These are phyloP conservation scores for Coemansia sp. DNA, from an alignment of 192 early-diverging fungal species.

Conservation along the genomic window DNA sequence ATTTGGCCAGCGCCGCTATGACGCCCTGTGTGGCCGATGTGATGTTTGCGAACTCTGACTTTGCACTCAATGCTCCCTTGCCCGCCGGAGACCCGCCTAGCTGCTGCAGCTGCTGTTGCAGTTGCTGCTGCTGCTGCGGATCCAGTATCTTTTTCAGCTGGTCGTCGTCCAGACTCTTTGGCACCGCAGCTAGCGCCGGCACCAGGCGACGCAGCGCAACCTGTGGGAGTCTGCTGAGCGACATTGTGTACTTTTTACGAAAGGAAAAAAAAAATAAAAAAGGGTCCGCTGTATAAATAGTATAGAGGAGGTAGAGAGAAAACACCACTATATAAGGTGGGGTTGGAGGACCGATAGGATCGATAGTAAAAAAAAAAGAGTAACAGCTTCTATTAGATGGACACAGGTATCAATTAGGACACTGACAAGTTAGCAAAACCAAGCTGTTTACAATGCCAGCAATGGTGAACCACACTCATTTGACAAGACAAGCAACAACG, in stretches of 20 bases:
- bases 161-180: conserved; percentile 56
- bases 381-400: background rate
- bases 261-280: background rate
- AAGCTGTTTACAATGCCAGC: conserved; percentile 1
- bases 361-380: background rate
- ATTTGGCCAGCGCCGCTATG: conserved; percentile 33
- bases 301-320: background rate
- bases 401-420: background rate
- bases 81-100: background rate
- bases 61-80: conserved; percentile 22
- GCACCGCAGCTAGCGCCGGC: conserved; percentile 50
- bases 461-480: background rate
- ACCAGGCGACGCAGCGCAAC: conserved; percentile 55
- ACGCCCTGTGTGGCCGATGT: conserved; percentile 21
- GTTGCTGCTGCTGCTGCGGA: conserved; percentile 28
- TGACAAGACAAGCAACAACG: background rate
- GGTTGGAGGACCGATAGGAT: background rate
- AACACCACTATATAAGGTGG: background rate
- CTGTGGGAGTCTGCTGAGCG: conserved; percentile 54
- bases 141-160: conserved; percentile 55
- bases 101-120: conserved; percentile 1
- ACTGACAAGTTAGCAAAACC: background rate
- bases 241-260: conserved; percentile 26
- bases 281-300: background rate
- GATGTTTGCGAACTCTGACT: conserved; percentile 22